These are phyloP conservation scores for Hericium coralloides DNA, from an alignment of 768 basidiomycete species.

Conservation along the genomic window DNA sequence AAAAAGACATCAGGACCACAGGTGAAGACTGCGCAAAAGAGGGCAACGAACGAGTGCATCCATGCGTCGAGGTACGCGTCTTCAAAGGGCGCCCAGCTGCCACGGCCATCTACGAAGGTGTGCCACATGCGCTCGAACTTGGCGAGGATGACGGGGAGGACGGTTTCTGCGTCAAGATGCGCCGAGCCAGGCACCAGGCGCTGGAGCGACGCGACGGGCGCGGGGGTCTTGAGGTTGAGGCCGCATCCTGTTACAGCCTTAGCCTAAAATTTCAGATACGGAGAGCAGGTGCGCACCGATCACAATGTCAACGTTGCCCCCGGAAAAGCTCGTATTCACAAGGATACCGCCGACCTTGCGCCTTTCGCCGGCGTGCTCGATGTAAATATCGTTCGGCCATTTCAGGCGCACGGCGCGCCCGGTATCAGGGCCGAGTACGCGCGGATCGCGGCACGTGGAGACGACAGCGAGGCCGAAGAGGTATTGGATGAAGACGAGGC, in stretches of 20 bases:
- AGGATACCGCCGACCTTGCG: slow-evolving; percentile 90
- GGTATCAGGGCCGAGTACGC: slow-evolving; percentile 34
- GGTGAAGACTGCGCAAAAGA: not conserved
- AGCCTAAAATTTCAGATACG: not conserved
- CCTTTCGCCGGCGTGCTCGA: slow-evolving; percentile 37
- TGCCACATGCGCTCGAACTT: slow-evolving; percentile 77
- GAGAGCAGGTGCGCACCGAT: slow-evolving; percentile 47
- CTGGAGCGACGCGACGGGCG: slow-evolving; percentile 74
- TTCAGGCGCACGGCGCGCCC: slow-evolving; percentile 68
- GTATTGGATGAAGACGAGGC: slow-evolving; percentile 91
- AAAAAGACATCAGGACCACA: not conserved
- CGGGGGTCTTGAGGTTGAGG: slow-evolving; percentile 74
- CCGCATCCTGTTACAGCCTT: slow-evolving; percentile 61
- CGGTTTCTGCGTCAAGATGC: slow-evolving; percentile 60
- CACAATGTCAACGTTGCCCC: slow-evolving; percentile 64
- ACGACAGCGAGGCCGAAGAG: slow-evolving; percentile 85
- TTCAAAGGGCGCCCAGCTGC: slow-evolving; percentile 77
- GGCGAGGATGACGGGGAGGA: slow-evolving; percentile 64
- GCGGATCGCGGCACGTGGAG: slow-evolving; percentile 63
- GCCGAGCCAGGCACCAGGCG: slow-evolving; percentile 44
- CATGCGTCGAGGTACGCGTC: slow-evolving; percentile 71
- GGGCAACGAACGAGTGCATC: slow-evolving; percentile 78
- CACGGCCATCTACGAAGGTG: slow-evolving; percentile 51
- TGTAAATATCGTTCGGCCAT: slow-evolving; percentile 98
- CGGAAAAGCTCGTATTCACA: slow-evolving; percentile 79